phyloP scores from a whole-genome alignment of 345 rosid species.

The Eucalyptus sp. region DNA sequence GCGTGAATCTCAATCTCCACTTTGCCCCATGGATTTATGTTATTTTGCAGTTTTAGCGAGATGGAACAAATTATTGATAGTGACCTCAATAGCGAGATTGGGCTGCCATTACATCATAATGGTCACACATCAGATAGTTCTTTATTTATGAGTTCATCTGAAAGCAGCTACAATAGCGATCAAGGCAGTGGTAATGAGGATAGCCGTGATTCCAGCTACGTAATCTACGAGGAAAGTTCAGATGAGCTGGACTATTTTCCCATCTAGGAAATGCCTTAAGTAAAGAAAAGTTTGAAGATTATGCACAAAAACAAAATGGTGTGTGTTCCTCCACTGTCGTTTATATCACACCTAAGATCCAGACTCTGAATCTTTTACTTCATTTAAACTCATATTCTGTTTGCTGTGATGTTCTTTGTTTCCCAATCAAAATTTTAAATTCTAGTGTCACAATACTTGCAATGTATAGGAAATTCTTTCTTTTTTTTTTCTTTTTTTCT shows the following conservation, averaged over 20 bases:
- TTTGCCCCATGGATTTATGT: background rate
- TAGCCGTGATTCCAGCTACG: constrained; percentile 33
- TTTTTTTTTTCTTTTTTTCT: background rate
- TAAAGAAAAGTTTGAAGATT: background rate
- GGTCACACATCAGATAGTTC: constrained; percentile 32
- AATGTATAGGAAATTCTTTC: background rate
- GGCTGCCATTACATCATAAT: constrained; percentile 27
- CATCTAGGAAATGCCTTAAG: constrained; percentile 8
- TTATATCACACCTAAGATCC: background rate
- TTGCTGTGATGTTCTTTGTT: background rate
- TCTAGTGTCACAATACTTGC: background rate
- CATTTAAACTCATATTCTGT: background rate
- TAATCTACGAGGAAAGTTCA: constrained; percentile 44
- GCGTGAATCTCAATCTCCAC: background rate
- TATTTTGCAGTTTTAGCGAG: constrained; percentile 45
- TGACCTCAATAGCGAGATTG: constrained; percentile 33
- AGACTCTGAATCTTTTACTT: background rate
- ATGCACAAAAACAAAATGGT: constrained; percentile 4
- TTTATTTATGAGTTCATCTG: constrained; percentile 34
- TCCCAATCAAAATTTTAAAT: background rate
- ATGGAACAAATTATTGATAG: constrained; percentile 48
- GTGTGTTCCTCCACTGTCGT: background rate
- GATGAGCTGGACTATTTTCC: constrained; percentile 49
- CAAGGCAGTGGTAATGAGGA: constrained; percentile 64
- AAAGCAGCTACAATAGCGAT: constrained; percentile 60